These are phyloP conservation scores for Raffaelea ambrosiae DNA, from an alignment of 2,329 filamentous ascomycete species.

Conservation along the genomic window DNA sequence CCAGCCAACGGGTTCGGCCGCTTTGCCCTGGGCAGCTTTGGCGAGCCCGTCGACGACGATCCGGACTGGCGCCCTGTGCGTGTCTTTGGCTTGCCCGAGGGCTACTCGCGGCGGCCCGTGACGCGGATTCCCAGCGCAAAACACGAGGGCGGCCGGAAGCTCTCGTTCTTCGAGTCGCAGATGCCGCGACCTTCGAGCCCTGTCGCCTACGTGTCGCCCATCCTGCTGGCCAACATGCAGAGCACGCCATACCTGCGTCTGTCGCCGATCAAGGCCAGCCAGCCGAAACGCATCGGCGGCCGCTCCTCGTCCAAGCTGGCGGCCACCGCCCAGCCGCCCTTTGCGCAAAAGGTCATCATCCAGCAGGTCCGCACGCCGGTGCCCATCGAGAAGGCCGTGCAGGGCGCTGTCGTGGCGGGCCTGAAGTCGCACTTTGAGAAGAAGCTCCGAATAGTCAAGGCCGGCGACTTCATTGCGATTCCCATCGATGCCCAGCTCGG, in stretches of 20 bases:
- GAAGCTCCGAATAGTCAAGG: slow-evolving; percentile 72
- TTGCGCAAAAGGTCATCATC: slow-evolving; percentile 70
- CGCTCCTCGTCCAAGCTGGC: slow-evolving; percentile 42
- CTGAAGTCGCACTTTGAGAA: slow-evolving; percentile 84
- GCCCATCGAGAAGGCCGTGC: slow-evolving; percentile 75
- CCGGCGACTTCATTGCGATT: slow-evolving; percentile 81
- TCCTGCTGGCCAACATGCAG: slow-evolving; percentile 79
- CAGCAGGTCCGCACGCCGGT: slow-evolving; percentile 83
- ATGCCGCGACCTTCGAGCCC: slow-evolving; percentile 51
- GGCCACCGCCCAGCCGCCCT: slow-evolving; percentile 46
- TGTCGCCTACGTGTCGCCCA: slow-evolving; percentile 69
- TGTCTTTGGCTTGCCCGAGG: slow-evolving; percentile 82
- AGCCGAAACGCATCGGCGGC: not conserved
- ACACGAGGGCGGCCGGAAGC: slow-evolving; percentile 39
- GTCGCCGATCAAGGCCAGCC: slow-evolving; percentile 43
- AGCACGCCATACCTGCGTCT: slow-evolving; percentile 71
- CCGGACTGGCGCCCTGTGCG: slow-evolving; percentile 72
- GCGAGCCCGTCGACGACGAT: slow-evolving; percentile 52
- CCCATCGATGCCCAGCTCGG: slow-evolving; percentile 82
- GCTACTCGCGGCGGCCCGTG: slow-evolving; percentile 52
- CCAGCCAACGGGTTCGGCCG: slow-evolving; percentile 56
- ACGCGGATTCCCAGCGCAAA: slow-evolving; percentile 50
- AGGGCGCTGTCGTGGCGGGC: slow-evolving; percentile 77
- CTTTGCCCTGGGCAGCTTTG: slow-evolving; percentile 61
- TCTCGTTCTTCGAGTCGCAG: slow-evolving; percentile 62